A percentile compares a stretch with the other conserved stretches of the same genome.
These are phyloP conservation scores for Kwoniella sp. DNA, from an alignment of 768 basidiomycete species.

Conservation along the genomic window DNA sequence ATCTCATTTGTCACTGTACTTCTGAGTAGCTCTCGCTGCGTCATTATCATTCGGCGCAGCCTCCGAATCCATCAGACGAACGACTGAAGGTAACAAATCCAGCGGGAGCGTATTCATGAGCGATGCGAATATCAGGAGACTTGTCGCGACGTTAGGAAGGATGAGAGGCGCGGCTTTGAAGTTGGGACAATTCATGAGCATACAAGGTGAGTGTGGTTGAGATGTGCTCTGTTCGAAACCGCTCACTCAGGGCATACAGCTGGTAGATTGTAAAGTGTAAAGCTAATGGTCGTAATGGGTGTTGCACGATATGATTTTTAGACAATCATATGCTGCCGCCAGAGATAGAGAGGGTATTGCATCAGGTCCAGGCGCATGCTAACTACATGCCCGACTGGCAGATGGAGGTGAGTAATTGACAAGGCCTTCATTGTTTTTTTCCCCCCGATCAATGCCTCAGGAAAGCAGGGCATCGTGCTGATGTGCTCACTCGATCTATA, in stretches of 20 bases:
- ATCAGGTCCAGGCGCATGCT: slow-evolving; percentile 88
- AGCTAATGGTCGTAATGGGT: slow-evolving; percentile 2
- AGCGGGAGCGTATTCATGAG: slow-evolving; percentile 73
- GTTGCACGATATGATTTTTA: slow-evolving; percentile 53
- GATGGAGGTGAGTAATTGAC: slow-evolving; percentile 71
- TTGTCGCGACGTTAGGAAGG: slow-evolving; percentile 87
- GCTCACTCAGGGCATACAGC: not conserved
- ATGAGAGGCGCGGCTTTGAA: slow-evolving; percentile 98
- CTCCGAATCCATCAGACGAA: slow-evolving; percentile 76
- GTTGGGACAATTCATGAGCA: slow-evolving; percentile 94
- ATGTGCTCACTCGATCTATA: slow-evolving; percentile 58
- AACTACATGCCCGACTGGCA: slow-evolving; percentile 99
- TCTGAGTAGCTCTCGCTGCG: slow-evolving; percentile 74
- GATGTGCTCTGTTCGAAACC: not conserved
- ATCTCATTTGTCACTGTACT: not conserved
- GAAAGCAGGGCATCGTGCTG: not conserved
- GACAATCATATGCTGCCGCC: slow-evolving; percentile 86
- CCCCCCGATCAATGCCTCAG: too few relatives aligned
- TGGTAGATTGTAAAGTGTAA: not conserved
- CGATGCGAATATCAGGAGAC: slow-evolving; percentile 82
- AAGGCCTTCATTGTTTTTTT: not conserved
- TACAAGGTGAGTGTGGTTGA: slow-evolving; percentile 70
- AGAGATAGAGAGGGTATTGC: slow-evolving; percentile 83
- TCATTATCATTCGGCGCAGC: slow-evolving; percentile 88
- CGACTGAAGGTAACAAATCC: slow-evolving; percentile 52